These are phyloP conservation scores for Blastocystis sp. DNA, from an alignment of 352 stramenopile genomes.

Conservation along the genomic window DNA sequence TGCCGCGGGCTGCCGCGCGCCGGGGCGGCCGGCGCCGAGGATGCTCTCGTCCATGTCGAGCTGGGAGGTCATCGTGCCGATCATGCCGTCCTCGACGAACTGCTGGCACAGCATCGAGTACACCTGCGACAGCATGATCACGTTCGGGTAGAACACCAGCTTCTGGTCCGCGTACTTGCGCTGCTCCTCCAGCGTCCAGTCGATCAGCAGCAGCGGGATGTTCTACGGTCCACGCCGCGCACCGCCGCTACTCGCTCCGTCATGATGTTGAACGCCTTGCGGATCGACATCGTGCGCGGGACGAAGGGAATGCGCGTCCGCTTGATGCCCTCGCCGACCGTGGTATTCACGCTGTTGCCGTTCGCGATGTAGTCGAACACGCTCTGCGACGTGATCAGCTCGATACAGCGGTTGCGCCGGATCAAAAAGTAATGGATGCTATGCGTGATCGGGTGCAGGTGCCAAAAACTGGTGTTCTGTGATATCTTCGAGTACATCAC, in stretches of 20 bases:
- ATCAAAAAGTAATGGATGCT: conserved; percentile 65
- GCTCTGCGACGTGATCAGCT: conserved; percentile 39
- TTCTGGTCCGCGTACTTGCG: neutral
- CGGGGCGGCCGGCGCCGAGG: too few species aligned
- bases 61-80: neutral
- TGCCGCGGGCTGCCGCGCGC: neutral
- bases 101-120: conserved; percentile 64
- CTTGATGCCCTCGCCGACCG: neutral
- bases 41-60: neutral
- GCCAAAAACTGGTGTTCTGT: conserved; percentile 18
- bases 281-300: conserved; percentile 36
- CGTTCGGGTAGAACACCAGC: conserved; percentile 32
- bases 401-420: neutral
- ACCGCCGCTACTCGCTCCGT: conserved; percentile 10
- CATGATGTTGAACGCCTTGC: conserved; percentile 56
- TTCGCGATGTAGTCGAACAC: conserved; percentile 64
- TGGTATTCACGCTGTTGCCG: conserved; percentile 17
- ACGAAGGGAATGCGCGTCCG: conserved; percentile 47
- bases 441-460: neutral
- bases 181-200: conserved; percentile 21
- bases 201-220: conserved; percentile 52
- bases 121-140: conserved; percentile 51
- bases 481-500: conserved; percentile 59
- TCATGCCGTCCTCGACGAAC: conserved; percentile 20
- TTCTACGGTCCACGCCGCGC: neutral